Conservation (phyloP, 352 stramenopile genomes). For the Blastocystis sp. region DNA sequence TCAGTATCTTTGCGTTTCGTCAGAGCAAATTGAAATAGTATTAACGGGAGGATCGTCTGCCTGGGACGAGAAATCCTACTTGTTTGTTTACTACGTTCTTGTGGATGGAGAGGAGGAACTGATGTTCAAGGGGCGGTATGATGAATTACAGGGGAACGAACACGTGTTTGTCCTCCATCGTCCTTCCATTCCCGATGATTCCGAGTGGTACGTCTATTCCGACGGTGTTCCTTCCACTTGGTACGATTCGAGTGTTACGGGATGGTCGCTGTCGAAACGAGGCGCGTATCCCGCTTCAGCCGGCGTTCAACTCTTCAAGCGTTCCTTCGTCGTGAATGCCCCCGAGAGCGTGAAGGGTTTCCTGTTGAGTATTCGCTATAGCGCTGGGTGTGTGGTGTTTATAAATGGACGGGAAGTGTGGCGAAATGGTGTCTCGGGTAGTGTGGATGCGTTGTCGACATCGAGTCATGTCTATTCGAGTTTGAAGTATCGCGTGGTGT, state of each 20-base stretch:
- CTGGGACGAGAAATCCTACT: neutral
- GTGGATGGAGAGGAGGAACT: neutral
- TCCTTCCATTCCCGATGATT: neutral
- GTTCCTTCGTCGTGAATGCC: neutral
- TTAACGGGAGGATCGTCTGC: neutral
- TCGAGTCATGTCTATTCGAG: neutral
- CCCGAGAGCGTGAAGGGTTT: neutral
- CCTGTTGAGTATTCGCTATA: neutral
- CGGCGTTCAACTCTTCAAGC: constrained; percentile 33
- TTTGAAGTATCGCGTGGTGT: neutral
- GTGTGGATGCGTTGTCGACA: neutral
- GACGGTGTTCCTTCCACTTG: neutral
- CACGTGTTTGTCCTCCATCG: neutral
- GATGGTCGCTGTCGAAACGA: neutral
- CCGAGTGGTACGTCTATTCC: neutral
- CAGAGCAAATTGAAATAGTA: neutral
- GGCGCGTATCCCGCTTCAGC: neutral
- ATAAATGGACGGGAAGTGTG: constrained; percentile 13
- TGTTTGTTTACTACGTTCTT: neutral
- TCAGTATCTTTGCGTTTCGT: neutral
- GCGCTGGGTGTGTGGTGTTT: neutral
- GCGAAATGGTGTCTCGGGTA: neutral
- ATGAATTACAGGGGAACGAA: neutral
- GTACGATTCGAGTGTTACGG: neutral
- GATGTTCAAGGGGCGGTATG: neutral